These are phyloP conservation scores for Candida incommunis DNA, from an alignment of 805 yeast genomes.

Conservation along the genomic window DNA sequence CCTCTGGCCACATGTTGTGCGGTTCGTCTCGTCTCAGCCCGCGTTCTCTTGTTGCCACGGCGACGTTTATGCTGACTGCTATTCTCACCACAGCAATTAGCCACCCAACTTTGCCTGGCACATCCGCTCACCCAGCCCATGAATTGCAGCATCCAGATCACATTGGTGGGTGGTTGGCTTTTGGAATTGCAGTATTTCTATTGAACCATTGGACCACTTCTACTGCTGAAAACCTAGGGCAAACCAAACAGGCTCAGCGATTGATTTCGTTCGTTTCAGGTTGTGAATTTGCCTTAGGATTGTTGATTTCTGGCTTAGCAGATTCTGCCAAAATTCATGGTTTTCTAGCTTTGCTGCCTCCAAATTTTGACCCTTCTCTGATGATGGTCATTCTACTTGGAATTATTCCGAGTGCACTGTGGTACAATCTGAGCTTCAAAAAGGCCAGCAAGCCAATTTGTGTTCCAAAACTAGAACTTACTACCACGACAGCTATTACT, in stretches of 20 bases:
- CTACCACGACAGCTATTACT: constrained; percentile 15
- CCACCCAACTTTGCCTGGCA: constrained; percentile 8
- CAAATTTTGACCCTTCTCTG: constrained; percentile 35
- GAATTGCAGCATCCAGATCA: neutral
- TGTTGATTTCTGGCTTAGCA: constrained; percentile 34
- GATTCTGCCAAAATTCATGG: constrained; percentile 31
- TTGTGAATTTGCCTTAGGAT: constrained; percentile 31
- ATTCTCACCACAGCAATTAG: constrained; percentile 12
- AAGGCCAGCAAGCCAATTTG: neutral
- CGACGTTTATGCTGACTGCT: constrained; percentile 24
- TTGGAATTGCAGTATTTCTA: neutral
- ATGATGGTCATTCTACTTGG: constrained; percentile 29
- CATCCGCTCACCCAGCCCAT: neutral
- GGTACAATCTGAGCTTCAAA: neutral
- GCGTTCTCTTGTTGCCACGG: constrained; percentile 33
- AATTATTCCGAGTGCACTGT: constrained; percentile 30
- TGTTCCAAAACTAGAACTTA: constrained; percentile 10
- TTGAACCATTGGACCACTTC: neutral
- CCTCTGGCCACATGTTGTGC: constrained; percentile 40
- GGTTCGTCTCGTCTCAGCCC: constrained; percentile 34
- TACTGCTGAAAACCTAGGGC: neutral
- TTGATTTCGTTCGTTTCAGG: constrained; percentile 18
- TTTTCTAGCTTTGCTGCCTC: constrained; percentile 25
- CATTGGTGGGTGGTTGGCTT: constrained; percentile 2
- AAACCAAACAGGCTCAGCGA: constrained; percentile 3